These are phyloP conservation scores for Teunomyces aglyptinius DNA, from an alignment of 805 yeast species.

Conservation along the genomic window DNA sequence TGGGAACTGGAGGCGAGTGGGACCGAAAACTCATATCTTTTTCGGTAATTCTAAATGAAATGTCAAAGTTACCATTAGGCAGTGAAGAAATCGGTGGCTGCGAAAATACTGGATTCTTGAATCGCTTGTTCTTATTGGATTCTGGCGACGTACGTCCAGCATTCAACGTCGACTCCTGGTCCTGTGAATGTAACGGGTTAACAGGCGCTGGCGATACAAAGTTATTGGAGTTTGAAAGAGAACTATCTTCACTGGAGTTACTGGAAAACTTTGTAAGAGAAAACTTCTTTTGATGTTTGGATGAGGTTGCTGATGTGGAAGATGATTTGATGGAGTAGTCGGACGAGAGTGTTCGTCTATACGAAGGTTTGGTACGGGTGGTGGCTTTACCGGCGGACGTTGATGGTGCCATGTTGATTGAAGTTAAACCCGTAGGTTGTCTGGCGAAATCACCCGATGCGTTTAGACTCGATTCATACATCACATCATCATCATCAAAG, in stretches of 20 bases:
- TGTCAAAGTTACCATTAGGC: not conserved
- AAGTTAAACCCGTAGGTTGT: conserved; percentile 7
- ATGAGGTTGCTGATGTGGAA: conserved; percentile 24
- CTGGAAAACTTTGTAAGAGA: conserved; percentile 35
- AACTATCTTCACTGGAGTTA: conserved; percentile 38
- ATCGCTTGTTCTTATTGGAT: conserved; percentile 8
- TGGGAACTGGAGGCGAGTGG: conserved; percentile 26
- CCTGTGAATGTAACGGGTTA: conserved; percentile 1
- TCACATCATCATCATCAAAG: conserved; percentile 33
- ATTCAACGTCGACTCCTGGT: conserved; percentile 6
- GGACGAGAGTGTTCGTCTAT: conserved; percentile 29
- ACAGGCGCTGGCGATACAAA: conserved; percentile 10
- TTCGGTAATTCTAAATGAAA: not conserved
- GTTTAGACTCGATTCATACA: conserved; percentile 39
- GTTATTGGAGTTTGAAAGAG: conserved; percentile 12
- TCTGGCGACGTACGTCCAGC: conserved; percentile 12
- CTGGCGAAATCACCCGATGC: conserved; percentile 27
- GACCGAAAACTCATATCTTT: conserved; percentile 14
- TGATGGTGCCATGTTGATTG: conserved; percentile 3
- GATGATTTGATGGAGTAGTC: conserved; percentile 36
- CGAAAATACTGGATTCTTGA: conserved; percentile 8
- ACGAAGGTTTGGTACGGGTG: conserved; percentile 4
- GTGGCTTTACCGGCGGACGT: not conserved
- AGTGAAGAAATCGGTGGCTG: not conserved
- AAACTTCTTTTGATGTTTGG: conserved; percentile 21